phyloP scores from a whole-genome alignment of 495 filamentous ascomycete genomes.

The Xylaria scruposa region DNA sequence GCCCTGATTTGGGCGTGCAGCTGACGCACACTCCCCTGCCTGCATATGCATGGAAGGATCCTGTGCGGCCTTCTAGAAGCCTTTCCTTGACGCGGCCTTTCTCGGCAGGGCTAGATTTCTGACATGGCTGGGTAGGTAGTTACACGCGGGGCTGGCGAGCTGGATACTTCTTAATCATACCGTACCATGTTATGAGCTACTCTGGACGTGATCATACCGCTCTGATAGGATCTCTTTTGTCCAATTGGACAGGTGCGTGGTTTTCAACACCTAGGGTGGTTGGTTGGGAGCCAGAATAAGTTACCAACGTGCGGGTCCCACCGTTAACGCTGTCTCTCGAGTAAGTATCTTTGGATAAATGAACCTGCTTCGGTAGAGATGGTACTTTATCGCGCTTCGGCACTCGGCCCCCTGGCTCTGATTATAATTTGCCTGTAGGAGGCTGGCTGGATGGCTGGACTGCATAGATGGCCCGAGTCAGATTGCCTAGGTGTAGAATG shows the following conservation, averaged over 20 bases:
- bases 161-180: not conserved
- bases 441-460: not conserved
- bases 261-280: not conserved
- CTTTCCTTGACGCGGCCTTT: slow-evolving; percentile 20
- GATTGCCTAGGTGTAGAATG: not conserved
- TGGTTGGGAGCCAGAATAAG: not conserved
- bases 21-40: not conserved
- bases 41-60: slow-evolving; percentile 26
- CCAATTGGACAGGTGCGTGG: not conserved
- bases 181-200: not conserved
- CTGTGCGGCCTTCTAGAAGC: slow-evolving; percentile 35
- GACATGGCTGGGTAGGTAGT: not conserved
- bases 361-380: not conserved
- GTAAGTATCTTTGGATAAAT: too few relatives aligned
- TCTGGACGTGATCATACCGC: not conserved
- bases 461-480: not conserved
- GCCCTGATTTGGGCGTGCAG: slow-evolving; percentile 6
- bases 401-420: not conserved
- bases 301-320: too few relatives aligned
- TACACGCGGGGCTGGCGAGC: not conserved
- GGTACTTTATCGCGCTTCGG: not conserved
- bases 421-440: not conserved
- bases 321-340: too few relatives aligned
- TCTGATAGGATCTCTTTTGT: not conserved
- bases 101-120: not conserved